phyloP scores from a whole-genome alignment of 768 basidiomycete genomes.

The Pisolithus orientalis region DNA sequence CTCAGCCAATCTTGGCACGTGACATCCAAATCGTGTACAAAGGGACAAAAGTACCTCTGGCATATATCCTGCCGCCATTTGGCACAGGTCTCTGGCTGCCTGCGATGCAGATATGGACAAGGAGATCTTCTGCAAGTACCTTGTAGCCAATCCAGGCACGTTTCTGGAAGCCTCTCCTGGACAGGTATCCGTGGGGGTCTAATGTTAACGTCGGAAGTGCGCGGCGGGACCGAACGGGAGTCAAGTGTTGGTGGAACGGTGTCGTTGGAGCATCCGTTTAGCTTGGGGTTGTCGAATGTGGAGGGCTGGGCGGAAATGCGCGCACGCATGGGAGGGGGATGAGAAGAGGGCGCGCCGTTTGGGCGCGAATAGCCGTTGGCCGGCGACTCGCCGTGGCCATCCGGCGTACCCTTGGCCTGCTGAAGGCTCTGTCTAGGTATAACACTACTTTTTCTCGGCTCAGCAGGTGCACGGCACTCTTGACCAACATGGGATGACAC shows the following conservation, averaged over 20 bases:
- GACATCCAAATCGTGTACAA: too few relatives aligned
- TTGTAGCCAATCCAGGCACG: neutral
- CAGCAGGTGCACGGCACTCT: conserved; percentile 16
- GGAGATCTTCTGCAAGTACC: neutral
- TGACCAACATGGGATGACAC: conserved; percentile 12
- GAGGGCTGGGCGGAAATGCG: conserved; percentile 66
- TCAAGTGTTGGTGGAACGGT: conserved; percentile 29
- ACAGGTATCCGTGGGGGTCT: conserved; percentile 45
- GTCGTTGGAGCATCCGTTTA: conserved; percentile 24
- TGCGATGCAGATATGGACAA: neutral
- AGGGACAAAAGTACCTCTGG: neutral
- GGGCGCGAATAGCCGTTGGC: conserved; percentile 18
- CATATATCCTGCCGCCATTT: neutral
- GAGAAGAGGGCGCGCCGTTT: conserved; percentile 24
- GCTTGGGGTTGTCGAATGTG: conserved; percentile 32
- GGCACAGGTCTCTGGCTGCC: neutral
- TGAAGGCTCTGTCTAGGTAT: conserved; percentile 44
- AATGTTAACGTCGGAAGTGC: conserved; percentile 32
- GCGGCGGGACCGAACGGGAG: conserved; percentile 39
- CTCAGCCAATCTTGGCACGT: too few relatives aligned
- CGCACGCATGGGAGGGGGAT: conserved; percentile 39
- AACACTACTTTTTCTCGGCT: conserved; percentile 34
- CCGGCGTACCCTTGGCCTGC: conserved; percentile 27
- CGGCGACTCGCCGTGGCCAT: conserved; percentile 18
- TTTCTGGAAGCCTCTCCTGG: neutral